Conservation (phyloP, 2,329 filamentous ascomycete genomes). For the Penicillium brasilianum region DNA sequence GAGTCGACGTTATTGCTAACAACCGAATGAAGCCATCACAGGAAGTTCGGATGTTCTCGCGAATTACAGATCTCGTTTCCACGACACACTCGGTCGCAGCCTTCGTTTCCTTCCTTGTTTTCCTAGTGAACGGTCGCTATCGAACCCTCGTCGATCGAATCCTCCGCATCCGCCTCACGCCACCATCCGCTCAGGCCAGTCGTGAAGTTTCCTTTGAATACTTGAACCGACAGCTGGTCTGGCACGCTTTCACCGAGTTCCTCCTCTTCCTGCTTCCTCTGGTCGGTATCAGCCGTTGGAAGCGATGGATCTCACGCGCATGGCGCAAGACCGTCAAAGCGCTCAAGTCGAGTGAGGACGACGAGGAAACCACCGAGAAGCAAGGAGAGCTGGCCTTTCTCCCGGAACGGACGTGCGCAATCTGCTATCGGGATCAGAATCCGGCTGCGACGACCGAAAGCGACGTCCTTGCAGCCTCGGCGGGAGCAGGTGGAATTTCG, state of each 20-base stretch:
- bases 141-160: constrained; percentile 86
- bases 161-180: constrained; percentile 80
- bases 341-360: constrained; percentile 55
- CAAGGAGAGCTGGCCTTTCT: constrained; percentile 81
- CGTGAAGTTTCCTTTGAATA: constrained; percentile 97
- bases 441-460: constrained; percentile 71
- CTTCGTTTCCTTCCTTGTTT: constrained; percentile 84
- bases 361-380: constrained; percentile 55
- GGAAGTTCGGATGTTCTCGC: constrained; percentile 64
- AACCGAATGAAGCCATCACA: constrained; percentile 46
- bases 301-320: constrained; percentile 82
- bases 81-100: constrained; percentile 81
- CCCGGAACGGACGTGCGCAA: constrained; percentile 91
- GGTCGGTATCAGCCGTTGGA: constrained; percentile 93
- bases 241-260: constrained; percentile 99
- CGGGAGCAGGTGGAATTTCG: constrained; percentile 73
- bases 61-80: constrained; percentile 70
- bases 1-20: constrained; percentile 21
- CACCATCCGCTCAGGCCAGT: constrained; percentile 81
- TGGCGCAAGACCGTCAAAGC: constrained; percentile 80
- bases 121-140: constrained; percentile 88
- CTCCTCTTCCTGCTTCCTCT: constrained; percentile 95
- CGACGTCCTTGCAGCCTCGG: constrained; percentile 73
- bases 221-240: constrained; percentile 94
- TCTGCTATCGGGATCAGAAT: constrained; percentile 95